Percentiles rank a stretch among this genome's conserved stretches.
Evolutionary conservation across 345 rosid genomes (phyloP).

Genomic region (Isatis tinctoria): DNA sequence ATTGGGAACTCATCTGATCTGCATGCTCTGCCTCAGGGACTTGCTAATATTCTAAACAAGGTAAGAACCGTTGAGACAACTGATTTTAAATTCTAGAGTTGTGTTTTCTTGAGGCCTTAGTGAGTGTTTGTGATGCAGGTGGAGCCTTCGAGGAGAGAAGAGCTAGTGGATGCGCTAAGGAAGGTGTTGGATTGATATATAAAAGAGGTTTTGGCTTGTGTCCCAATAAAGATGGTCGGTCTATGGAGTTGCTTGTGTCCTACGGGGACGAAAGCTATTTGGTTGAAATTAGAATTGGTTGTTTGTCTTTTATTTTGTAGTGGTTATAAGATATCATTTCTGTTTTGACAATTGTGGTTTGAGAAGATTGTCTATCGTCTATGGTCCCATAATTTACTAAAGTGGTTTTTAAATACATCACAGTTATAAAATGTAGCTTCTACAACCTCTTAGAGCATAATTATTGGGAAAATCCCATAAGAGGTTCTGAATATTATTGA

Average conservation of each 20-base stretch:
- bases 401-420: too few species aligned
- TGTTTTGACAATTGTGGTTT: too few species aligned
- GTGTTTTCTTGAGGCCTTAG: neutral
- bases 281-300: neutral
- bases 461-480: too few species aligned
- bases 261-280: neutral
- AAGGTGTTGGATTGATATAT: conserved; percentile 51
- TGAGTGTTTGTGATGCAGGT: conserved; percentile 56
- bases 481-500: too few species aligned
- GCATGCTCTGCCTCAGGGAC: conserved; percentile 85
- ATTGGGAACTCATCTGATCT: conserved; percentile 73
- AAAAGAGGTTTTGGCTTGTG: conserved; percentile 1
- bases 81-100: neutral
- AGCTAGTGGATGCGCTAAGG: conserved; percentile 49
- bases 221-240: neutral
- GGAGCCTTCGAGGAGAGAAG: conserved; percentile 61
- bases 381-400: too few species aligned
- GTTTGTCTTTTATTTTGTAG: conserved; percentile 4
- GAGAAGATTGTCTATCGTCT: too few species aligned
- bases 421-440: too few species aligned
- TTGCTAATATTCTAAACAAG: conserved; percentile 81
- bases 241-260: neutral
- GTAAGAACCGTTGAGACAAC: conserved; percentile 28
- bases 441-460: too few species aligned
- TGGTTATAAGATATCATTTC: neutral